Percentiles rank a stretch among this genome's conserved stretches.
These are phyloP conservation scores for Helotiales sp. DNA, from an alignment of 2,329 filamentous ascomycete species.

Conservation along the genomic window DNA sequence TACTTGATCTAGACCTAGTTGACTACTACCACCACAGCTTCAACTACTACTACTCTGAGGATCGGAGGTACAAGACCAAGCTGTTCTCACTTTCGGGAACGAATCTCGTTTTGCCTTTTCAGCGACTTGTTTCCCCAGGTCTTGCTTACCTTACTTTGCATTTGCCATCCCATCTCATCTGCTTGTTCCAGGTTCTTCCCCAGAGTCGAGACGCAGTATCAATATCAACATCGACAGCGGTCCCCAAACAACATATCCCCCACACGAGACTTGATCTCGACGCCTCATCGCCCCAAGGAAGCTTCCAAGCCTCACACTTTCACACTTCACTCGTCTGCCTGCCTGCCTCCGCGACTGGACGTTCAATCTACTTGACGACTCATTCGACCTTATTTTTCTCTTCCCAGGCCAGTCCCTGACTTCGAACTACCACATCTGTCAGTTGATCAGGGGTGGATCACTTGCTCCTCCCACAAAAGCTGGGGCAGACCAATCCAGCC, in stretches of 20 bases:
- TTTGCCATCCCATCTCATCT: not conserved
- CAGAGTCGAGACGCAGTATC: not conserved
- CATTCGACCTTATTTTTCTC: not conserved
- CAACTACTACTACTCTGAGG: not conserved
- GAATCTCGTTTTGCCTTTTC: constrained; percentile 2
- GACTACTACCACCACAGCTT: not conserved
- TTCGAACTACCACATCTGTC: not conserved
- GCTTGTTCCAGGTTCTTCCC: not conserved
- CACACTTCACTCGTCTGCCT: not conserved
- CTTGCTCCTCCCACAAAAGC: not conserved
- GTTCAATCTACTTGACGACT: no score
- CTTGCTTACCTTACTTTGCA: not conserved
- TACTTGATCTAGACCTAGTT: not conserved
- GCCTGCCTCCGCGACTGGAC: no score
- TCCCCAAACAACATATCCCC: not conserved
- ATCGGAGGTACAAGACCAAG: constrained; percentile 9
- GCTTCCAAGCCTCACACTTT: not conserved
- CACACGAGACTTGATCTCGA: not conserved
- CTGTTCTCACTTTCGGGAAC: not conserved
- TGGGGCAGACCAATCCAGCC: constrained; percentile 5
- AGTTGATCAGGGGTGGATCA: constrained; percentile 10
- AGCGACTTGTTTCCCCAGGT: not conserved
- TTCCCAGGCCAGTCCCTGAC: not conserved
- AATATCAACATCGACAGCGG: not conserved
- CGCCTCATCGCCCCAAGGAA: not conserved